phyloP scores from a whole-genome alignment of 164 flowering plant genomes.

The Aristolochia californica region DNA sequence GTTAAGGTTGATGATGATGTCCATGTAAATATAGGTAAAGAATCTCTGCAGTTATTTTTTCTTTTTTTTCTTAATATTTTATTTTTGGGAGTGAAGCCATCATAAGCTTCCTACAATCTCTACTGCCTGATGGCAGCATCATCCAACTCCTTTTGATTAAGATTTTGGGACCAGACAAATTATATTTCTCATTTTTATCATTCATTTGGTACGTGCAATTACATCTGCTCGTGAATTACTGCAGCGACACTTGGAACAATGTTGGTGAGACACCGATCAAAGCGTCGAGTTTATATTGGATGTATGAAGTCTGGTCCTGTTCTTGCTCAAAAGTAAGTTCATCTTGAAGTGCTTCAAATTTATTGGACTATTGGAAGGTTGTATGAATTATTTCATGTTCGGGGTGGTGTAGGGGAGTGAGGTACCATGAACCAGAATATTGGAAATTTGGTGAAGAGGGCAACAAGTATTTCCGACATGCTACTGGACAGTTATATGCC shows the following conservation, averaged over 20 bases:
- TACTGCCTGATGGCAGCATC: no score
- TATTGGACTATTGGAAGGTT: background rate
- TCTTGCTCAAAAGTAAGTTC: conserved; percentile 76
- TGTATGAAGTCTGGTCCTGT: conserved; percentile 99
- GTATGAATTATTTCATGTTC: background rate
- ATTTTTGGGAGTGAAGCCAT: background rate
- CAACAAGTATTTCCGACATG: conserved; percentile 93
- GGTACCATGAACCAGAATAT: conserved; percentile 89
- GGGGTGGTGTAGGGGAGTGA: conserved; percentile 58
- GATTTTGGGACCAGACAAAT: no score
- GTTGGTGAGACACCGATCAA: conserved; percentile 58
- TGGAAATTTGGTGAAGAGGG: conserved; percentile 99
- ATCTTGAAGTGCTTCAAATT: conserved; percentile 3
- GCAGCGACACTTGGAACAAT: conserved; percentile 85
- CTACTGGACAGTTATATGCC: conserved; percentile 93
- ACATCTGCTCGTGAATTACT: conserved; percentile 10
- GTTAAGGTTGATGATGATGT: conserved; percentile 92
- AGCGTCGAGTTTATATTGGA: conserved; percentile 78
- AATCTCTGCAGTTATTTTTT: no score
- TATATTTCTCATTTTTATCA: no score
- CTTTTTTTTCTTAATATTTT: background rate
- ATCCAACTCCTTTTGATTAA: no score
- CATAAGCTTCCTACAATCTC: background rate
- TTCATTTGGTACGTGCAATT: background rate
- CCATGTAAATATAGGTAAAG: conserved; percentile 84